Conservation (phyloP, 2,329 filamentous ascomycete genomes). For the Chrysoporthe puriensis region DNA sequence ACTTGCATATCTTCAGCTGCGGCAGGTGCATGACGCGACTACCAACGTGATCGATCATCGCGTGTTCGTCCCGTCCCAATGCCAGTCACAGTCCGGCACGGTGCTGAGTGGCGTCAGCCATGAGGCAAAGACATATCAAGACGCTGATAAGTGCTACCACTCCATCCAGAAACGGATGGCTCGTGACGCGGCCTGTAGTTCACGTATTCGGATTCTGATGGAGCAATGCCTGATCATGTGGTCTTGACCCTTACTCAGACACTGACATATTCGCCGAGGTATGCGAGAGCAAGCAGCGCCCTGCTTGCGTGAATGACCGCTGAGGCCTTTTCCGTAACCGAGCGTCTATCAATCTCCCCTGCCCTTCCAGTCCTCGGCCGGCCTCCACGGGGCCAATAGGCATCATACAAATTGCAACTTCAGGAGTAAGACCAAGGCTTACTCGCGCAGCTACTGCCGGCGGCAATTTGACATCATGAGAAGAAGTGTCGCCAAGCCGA, state of each 20-base stretch:
- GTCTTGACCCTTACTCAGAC: background rate
- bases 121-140: background rate
- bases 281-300: background rate
- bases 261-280: background rate
- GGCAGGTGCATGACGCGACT: conserved; percentile 19
- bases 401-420: background rate
- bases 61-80: conserved; percentile 16
- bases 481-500: background rate
- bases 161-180: background rate
- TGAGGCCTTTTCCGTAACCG: background rate
- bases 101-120: conserved; percentile 22
- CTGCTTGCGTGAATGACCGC: background rate
- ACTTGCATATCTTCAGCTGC: conserved; percentile 21
- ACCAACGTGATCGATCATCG: conserved; percentile 20
- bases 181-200: background rate
- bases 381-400: background rate
- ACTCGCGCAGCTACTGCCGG: background rate
- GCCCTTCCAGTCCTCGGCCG: background rate
- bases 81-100: conserved; percentile 7
- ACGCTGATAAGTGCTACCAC: background rate
- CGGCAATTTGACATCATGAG: background rate
- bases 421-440: background rate
- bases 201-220: background rate
- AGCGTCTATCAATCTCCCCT: background rate
- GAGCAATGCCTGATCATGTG: background rate